These are phyloP conservation scores for Pichia insulana DNA, from an alignment of 805 yeast genomes.

Conservation along the genomic window DNA sequence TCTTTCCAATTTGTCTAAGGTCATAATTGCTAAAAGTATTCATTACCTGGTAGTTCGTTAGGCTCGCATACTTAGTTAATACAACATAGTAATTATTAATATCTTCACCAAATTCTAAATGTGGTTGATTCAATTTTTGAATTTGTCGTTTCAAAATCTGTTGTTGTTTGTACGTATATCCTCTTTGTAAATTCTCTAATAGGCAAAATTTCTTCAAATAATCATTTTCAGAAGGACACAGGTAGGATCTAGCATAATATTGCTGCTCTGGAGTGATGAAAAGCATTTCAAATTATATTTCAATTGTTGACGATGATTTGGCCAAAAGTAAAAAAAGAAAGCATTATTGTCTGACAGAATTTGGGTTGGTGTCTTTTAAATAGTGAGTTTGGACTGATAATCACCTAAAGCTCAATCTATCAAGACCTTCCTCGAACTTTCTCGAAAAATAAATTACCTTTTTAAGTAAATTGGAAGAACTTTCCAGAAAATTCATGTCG, in stretches of 20 bases:
- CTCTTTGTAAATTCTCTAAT: conserved; percentile 5
- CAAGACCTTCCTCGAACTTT: conserved; percentile 2
- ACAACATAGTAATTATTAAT: conserved; percentile 18
- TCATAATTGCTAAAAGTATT: conserved; percentile 18
- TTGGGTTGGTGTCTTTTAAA: too few relatives aligned
- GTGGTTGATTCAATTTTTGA: conserved; percentile 9
- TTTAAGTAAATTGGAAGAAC: neutral
- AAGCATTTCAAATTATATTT: conserved; percentile 12
- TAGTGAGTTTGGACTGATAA: neutral
- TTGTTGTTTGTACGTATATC: conserved; percentile 6
- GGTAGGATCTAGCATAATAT: neutral
- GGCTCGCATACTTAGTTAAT: conserved; percentile 12
- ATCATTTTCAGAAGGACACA: neutral
- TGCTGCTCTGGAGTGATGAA: conserved; percentile 15
- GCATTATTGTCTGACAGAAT: too few relatives aligned
- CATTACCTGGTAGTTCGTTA: conserved; percentile 3
- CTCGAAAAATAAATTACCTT: neutral
- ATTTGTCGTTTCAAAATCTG: conserved; percentile 7
- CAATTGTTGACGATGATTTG: neutral
- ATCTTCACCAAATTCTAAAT: conserved; percentile 14
- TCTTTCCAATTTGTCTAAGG: conserved; percentile 13
- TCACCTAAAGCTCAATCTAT: neutral
- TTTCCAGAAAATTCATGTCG: neutral
- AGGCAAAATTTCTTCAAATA: conserved; percentile 3
- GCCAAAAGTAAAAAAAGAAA: too few relatives aligned